Evolutionary conservation across 331 rosid genomes (phyloP).

Genomic region (Spiraea crenata): DNA sequence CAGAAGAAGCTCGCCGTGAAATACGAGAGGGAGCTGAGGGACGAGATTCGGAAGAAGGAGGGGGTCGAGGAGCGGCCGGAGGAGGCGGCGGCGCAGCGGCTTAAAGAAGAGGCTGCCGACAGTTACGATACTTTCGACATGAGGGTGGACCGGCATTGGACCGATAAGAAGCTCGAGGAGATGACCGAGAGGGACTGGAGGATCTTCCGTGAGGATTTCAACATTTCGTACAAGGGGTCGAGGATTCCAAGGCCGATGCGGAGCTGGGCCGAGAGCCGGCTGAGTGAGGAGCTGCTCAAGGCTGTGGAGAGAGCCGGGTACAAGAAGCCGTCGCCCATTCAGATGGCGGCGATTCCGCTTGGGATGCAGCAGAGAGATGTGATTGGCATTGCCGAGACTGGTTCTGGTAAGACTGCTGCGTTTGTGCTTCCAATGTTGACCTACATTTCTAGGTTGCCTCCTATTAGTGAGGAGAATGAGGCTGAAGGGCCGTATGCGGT

Average conservation of each 20-base stretch:
- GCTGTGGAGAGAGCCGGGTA: slow-evolving; percentile 83
- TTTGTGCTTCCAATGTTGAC: slow-evolving; percentile 90
- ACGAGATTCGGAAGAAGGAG: slow-evolving; percentile 62
- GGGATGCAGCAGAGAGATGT: slow-evolving; percentile 85
- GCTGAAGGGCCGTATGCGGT: slow-evolving; percentile 92
- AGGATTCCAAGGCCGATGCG: slow-evolving; percentile 86
- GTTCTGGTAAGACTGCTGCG: slow-evolving; percentile 95
- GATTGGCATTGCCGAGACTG: slow-evolving; percentile 84
- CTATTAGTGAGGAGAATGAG: slow-evolving; percentile 81
- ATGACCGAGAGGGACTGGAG: slow-evolving; percentile 91
- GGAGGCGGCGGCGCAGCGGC: slow-evolving; percentile 77
- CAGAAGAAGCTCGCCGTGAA: slow-evolving; percentile 91
- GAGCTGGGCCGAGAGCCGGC: slow-evolving; percentile 70
- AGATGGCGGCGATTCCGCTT: slow-evolving; percentile 90
- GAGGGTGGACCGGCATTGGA: slow-evolving; percentile 91
- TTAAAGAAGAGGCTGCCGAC: slow-evolving; percentile 74
- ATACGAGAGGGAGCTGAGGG: slow-evolving; percentile 83
- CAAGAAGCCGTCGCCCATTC: slow-evolving; percentile 84
- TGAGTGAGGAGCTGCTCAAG: slow-evolving; percentile 66
- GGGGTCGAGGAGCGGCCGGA: slow-evolving; percentile 81
- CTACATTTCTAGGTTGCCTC: slow-evolving; percentile 80
- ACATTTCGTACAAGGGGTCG: slow-evolving; percentile 84
- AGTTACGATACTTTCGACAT: slow-evolving; percentile 73
- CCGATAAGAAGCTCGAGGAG: slow-evolving; percentile 83
- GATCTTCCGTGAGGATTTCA: slow-evolving; percentile 78